Base-by-base conservation (phyloP, 306 rosid genomes). In the Clitoria ternatea region DNA sequence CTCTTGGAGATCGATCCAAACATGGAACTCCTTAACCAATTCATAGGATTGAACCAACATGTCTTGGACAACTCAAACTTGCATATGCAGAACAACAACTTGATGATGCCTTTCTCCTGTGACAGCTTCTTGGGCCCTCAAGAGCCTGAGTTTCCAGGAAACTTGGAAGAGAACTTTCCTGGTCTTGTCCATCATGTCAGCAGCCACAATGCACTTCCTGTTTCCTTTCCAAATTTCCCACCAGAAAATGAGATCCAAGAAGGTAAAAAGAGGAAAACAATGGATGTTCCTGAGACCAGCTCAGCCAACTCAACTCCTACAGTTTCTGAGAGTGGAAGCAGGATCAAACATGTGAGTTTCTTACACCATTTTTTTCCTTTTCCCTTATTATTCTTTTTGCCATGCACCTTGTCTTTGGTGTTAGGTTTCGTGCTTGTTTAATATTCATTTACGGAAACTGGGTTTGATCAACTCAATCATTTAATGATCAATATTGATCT, bases 261-360 rank as follows among this genome's bases (percentile, higher is more conserved):
- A 11, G 61, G 69, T 45, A 83, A 69, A 76, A 94, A 87, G 80
- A 91, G 96, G 76, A 91, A 69, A 79, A 27, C 81, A 19, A 36
- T 72, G 83, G 90, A 79, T 60, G 12, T 70, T 39, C 80, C 80
- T 3, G 86, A 85, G n/a, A 80, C 83, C 57, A 84, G 81, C 61
- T 91, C 96, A 57, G 96, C 69, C 27, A 81, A 76, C 62, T 87
- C 96, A 24, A 85, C 88, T 64, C 88, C 85, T 18, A 83, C 64
- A 59, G 86, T 73, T 81, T 83, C 96, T 24, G 85, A 94, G 64
- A 33, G 79, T 76, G 88, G 84, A 59, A 70, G 74, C 70, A 80
- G 68, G 61, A 75, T 53, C 7, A 84, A 73, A 80, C 79, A 73
- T 57, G 96, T 94, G 75, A 66, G 3, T 6, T 42, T 75, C 17